Base-by-base conservation (phyloP, 75 land plant genomes). In the Sequoia sempervirens region DNA sequence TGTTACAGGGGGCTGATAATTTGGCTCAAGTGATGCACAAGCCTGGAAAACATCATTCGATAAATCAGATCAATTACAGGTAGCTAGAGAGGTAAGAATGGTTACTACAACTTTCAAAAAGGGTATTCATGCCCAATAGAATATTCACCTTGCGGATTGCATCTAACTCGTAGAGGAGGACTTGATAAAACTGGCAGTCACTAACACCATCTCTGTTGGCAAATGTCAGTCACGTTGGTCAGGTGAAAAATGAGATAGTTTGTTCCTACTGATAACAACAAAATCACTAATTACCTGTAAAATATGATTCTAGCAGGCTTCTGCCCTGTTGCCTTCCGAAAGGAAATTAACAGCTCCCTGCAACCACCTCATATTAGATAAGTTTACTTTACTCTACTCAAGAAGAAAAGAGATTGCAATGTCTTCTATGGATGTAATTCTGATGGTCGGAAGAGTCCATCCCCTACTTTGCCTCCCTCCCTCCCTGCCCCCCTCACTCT, bases 1-100 rank as follows among this genome's bases (percentile, higher is more conserved):
- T 23, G 99, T 96, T 34, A 96, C 99, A 1, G 94, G 97, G 20
- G 99, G 99, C 83, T 96, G 99, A 83, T 96, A 96, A 84, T 96
- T 95, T 20, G 99, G 94, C 75, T 96, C 99, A 36, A 96, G 87
- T 17, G 99, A 96, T 46, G 99, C 99, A 88, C 99, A 96, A 7
- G 99, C 99, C 97, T 95, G 93, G 20, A 89, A 46, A 64, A n/a
- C 9, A 38, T n/a, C 32, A 2, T 28, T 36, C 5, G 47, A 37
- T 36, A 61, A 78, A 78, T 45, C 80, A 78, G 80, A 45, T 45
- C 47, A 10, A 43, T 43, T 76, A 43, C 14, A 26, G 32, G 41
- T 32, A 81, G 64, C 68, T n/a, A 84, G 7, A 80, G 47, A 80
- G 47, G 56, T 36, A 78, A 12, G 69, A 32, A 78, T 36, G 40